Evolutionary conservation across 441 rosid species (phyloP).

Genomic region (Gossypium gossypioides): DNA sequence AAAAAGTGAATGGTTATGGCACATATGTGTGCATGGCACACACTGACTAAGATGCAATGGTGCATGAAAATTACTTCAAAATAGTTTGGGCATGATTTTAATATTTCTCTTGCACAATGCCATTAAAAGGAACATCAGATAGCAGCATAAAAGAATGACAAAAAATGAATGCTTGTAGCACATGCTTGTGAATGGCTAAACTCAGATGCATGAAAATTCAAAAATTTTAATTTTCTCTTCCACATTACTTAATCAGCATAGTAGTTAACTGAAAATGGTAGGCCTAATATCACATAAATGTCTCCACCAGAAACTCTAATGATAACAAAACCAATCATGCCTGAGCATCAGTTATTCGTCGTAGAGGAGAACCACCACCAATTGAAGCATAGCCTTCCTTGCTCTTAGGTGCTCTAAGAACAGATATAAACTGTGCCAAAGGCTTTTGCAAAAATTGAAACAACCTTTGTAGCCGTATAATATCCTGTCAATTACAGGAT

Average conservation of each 20-base stretch:
- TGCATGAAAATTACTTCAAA: neutral
- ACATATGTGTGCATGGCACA: neutral
- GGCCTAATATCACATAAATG: neutral
- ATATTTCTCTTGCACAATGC: neutral
- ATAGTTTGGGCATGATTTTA: neutral
- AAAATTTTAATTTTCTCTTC: neutral
- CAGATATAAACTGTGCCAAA: slow-evolving; percentile 85
- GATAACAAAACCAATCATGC: slow-evolving; percentile 18
- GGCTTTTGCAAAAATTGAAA: slow-evolving; percentile 92
- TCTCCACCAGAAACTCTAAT: neutral
- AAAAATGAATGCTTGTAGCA: neutral
- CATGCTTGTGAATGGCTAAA: neutral
- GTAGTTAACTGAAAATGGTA: neutral
- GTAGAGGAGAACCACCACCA: slow-evolving; percentile 92
- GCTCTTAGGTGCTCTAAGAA: slow-evolving; percentile 86
- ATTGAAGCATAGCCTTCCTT: slow-evolving; percentile 72
- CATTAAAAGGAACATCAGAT: neutral
- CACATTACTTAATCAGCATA: neutral
- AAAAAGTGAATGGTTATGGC: neutral
- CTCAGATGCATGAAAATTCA: neutral
- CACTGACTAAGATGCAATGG: neutral
- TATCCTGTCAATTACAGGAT: slow-evolving; percentile 46
- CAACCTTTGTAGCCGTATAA: slow-evolving; percentile 75
- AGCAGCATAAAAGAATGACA: neutral
- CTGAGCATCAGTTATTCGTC: slow-evolving; percentile 82